Evolutionary conservation across 441 rosid species (phyloP), one percentile per base, ranked within the genome.

Genomic region (Aleurites moluccanus): DNA sequence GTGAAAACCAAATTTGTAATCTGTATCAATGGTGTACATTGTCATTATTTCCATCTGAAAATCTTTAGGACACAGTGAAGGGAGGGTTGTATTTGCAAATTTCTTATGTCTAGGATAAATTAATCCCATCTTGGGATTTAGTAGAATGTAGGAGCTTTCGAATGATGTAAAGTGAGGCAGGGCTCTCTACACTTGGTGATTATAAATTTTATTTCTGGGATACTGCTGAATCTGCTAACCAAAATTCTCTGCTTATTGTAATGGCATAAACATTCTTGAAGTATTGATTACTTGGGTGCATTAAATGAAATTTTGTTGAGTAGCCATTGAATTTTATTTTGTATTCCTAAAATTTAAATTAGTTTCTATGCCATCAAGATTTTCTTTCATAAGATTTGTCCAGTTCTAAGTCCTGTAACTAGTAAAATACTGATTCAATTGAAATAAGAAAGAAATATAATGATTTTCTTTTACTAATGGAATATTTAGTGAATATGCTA

Each of bases 121-220:
- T 81, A 65, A 84, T 87, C 84, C 87, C 78, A 40, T 77, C 84
- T 83, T 63, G 79, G 89, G 88, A 86, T 84, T 85, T 67, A 73
- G 62, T 44, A 42, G 25, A 18, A 33, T 72, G 63, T 67, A 59
- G 73, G 47, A 72, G 64, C 14, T 2, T 50, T 30, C 44, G 38
- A 33, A 67, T 15, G 74, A 60, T 62, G 74, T 60, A 62, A 75
- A 75, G 42, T 62, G 78, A 60, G 69, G 62, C 52, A 21, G 35
- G n/a, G 21, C 69, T 35, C 69, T 35, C 49, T 61, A 35, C 40
- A 47, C 10, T 57, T 49, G 74, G 33, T 55, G 64, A 53, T 64
- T 9, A 11, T 65, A 53, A 63, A 38, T 62, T 52, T 47, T 60
- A 4, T 35, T 64, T 62, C 25, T n/a, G 27, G 61, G 33, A 23